Base-by-base conservation (phyloP, 2,329 filamentous ascomycete genomes). In the Alternaria triticina region DNA sequence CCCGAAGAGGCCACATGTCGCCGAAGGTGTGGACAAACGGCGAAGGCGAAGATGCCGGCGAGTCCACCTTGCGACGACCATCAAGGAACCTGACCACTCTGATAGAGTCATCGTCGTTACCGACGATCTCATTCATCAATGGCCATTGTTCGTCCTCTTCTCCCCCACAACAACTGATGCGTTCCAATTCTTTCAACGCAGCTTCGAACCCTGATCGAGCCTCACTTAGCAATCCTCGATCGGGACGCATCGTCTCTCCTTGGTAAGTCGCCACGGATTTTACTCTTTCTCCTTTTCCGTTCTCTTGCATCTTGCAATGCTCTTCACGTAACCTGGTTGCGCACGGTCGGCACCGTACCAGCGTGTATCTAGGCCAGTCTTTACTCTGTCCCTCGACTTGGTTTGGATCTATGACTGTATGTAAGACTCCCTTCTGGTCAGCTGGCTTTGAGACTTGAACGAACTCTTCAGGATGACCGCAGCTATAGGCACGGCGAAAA, bases 391-490 rank as follows among this genome's bases (percentile, higher is more conserved):
- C 27, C 22, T 55, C 25, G n/a, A 55, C 22, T 23, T 25, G 6
- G 20, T 47, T 25, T 27, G 49, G 43, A 27, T 27, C n/a, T 12
- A 70, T 36, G 13, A 67, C 11, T 22, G 54, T 65, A 46, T 68
- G 64, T 13, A 54, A 20, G 15, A 61, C 30, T 30, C 20, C n/a
- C 10, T 44, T 27, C 23, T 49, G 28, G 54, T 61, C 22, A n/a
- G 50, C 43, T 11, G 30, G 28, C 25, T 52, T 50, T 10, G 54
- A 56, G n/a, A 70, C 59, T 45, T 63, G 25, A n/a, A 73, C 63
- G 17, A 57, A 67, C 17, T 73, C 71, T 9, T 67, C 63, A 13
- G 62, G 54, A 30, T 73, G 69, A 10, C 66, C 64, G 40, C 71
- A 73, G 17, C 52, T 56, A 22, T 70, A 71, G 6, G 51, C 40